Evolutionary conservation across 257 asterid genomes (phyloP), one percentile per base, ranked within the genome.

Genomic region (Petrea volubilis): DNA sequence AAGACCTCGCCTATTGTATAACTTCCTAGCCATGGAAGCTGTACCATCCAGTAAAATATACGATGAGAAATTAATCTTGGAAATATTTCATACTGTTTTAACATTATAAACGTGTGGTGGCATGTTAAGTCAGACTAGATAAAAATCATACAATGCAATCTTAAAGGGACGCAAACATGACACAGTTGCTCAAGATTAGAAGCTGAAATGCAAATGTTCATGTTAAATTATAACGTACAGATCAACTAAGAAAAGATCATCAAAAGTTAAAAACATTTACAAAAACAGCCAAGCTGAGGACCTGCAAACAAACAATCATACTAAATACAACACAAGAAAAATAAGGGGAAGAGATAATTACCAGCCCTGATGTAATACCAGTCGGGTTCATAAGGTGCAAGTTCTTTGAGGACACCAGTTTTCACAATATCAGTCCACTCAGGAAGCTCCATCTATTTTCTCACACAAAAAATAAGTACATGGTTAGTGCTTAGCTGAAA

Each of bases 361-460:
- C 98, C 98, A 29, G 98, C 98, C 79, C 98, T 86, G 29, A 93
- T 87, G 83, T 88, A 93, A 87, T 93, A 93, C 98, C 97, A 93
- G 75, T 93, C 97, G 6, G 94, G 96, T 75, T 93, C 98, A 67
- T 93, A 93, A 0, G 98, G 97, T 20, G 98, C 96, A 61, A 88
- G 96, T 77, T 93, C 98, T 41, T 93, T 93, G 62, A 85, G 86
- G 62, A 78, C 90, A 31, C 92, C 98, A 14, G 96, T 93, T 81
- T 93, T 93, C 72, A 86, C 97, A 1, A 93, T 90, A 49, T 93
- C 98, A 9, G 96, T 90, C 98, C 98, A 93, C 69, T 83, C 88
- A 0, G 98, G 98, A 55, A 93, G 97, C 87, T 93, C 97, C 88
- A 93, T 86, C 98, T 93, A 33, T 46, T 47, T 57, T 9, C 5